Evolutionary conservation across 2,329 filamentous ascomycete genomes (phyloP), one percentile per base, ranked within the genome.

Genomic region (Pseudocercospora macadamiae): DNA sequence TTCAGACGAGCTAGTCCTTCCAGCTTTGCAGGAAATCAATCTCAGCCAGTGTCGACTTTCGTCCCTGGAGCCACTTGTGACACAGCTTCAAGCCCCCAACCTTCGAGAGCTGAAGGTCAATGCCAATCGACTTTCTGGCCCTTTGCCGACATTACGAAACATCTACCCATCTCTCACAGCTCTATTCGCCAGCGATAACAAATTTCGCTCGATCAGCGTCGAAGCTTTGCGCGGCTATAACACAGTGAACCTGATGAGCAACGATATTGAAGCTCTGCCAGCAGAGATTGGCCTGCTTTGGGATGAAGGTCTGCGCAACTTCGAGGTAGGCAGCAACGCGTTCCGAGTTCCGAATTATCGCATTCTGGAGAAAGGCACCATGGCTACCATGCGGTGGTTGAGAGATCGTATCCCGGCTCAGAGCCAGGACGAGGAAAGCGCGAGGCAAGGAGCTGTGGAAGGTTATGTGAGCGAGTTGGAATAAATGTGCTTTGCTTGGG

Each of bases 261-360:
- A 97, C 70, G 89, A 93, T 51, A 91, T 97, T 62, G 84, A 84
- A n/a, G 84, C 86, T 47, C 78, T 97, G 12, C 90, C 95, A 60
- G 89, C 93, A 0, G 86, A 88, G 6, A 82, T 97, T 9, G 93
- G 93, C 0, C 78, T 96, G 10, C 79, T 96, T 0, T 87, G 88
- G 21, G 88, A 87, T 1, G 80, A 79, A 77, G 86, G 67, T 63
- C 85, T 76, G 78, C 89, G 80, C 74, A 83, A 80, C 54, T 78
- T 97, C 8, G 89, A 96, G 48, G 89, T 96, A 3, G 85, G 84
- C 25, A 92, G 92, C 0, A 97, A 97, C 72, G 83, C 87, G 28
- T 97, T 97, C 76, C 83, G 91, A 28, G 91, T 97, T 28, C 93
- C 93, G 0, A 86, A 90, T 57, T 93, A 89, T 78, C 89, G 89